Conservation (phyloP, 1,139 yeast genomes). For the Meyerozyma elateridarum region DNA sequence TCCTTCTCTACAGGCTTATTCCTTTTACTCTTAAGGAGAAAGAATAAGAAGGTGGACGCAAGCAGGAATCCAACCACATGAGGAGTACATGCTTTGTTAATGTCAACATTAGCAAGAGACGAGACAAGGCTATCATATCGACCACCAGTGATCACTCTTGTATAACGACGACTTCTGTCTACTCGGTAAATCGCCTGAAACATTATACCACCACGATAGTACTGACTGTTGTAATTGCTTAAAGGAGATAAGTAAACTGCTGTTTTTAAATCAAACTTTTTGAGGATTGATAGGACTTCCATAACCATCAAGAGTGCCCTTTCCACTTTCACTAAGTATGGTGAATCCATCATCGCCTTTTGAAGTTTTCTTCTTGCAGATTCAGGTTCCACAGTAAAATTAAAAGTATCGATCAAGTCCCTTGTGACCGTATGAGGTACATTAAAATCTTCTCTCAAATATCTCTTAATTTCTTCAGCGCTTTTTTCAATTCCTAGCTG, state of each 20-base stretch:
- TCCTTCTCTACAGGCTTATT: slow-evolving; percentile 18
- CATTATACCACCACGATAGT: slow-evolving; percentile 79
- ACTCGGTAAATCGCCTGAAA: slow-evolving; percentile 73
- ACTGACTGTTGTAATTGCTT: slow-evolving; percentile 74
- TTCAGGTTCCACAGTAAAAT: slow-evolving; percentile 65
- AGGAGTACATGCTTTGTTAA: slow-evolving; percentile 25
- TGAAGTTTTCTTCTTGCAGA: slow-evolving; percentile 58
- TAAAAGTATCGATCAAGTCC: slow-evolving; percentile 70
- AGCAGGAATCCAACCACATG: slow-evolving; percentile 84
- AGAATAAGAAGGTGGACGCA: slow-evolving; percentile 36
- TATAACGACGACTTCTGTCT: slow-evolving; percentile 35
- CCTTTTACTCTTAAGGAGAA: slow-evolving; percentile 33
- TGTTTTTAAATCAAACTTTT: slow-evolving; percentile 45
- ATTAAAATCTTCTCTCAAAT: slow-evolving; percentile 64
- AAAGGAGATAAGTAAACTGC: slow-evolving; percentile 56
- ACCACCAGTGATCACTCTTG: slow-evolving; percentile 84
- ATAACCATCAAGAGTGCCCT: slow-evolving; percentile 56
- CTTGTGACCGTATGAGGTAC: slow-evolving; percentile 78
- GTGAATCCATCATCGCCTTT: slow-evolving; percentile 73
- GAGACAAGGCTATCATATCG: slow-evolving; percentile 73
- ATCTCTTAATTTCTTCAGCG: slow-evolving; percentile 58
- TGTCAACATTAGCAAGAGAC: slow-evolving; percentile 46
- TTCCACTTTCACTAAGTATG: slow-evolving; percentile 56
- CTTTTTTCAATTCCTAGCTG: slow-evolving; percentile 71
- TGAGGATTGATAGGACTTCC: slow-evolving; percentile 51